These are phyloP conservation scores for Thalassiosira profunda DNA, from an alignment of 108 stramenopile species.

Conservation along the genomic window DNA sequence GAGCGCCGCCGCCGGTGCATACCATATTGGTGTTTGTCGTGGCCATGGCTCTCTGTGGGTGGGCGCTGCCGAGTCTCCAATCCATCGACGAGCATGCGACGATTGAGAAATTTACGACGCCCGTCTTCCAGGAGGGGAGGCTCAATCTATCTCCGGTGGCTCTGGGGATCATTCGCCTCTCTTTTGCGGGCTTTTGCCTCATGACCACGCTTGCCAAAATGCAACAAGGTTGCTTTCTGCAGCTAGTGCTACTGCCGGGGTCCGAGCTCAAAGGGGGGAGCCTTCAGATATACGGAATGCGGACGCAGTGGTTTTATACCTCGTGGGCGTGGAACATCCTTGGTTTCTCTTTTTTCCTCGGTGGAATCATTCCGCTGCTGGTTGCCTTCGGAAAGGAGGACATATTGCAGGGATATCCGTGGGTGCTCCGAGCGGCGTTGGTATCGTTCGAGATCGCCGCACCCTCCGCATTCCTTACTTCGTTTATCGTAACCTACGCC, in stretches of 20 bases:
- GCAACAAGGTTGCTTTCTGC: slow-evolving; percentile 16
- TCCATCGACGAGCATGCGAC: slow-evolving; percentile 65
- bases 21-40: slow-evolving; percentile 40
- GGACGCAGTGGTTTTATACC: slow-evolving; percentile 70
- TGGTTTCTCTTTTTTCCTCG: slow-evolving; percentile 59
- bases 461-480: slow-evolving; percentile 68
- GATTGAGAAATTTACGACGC: slow-evolving; percentile 55
- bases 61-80: slow-evolving; percentile 51
- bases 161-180: slow-evolving; percentile 56
- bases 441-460: slow-evolving; percentile 69
- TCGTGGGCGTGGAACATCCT: slow-evolving; percentile 79
- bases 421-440: slow-evolving; percentile 59
- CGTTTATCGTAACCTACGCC: slow-evolving; percentile 61
- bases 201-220: slow-evolving; percentile 35
- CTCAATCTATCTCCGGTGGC: slow-evolving; percentile 41
- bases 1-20: slow-evolving; percentile 64
- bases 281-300: slow-evolving; percentile 24
- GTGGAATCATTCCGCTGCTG: slow-evolving; percentile 56
- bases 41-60: slow-evolving; percentile 24
- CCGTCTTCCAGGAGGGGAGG: slow-evolving; percentile 52
- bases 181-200: slow-evolving; percentile 46
- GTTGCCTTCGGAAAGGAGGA: slow-evolving; percentile 23
- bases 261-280: slow-evolving; percentile 29
- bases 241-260: slow-evolving; percentile 18
- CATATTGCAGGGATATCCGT: slow-evolving; percentile 21